Conservation (phyloP, 495 filamentous ascomycete species). For the Xylaria telfairii region DNA sequence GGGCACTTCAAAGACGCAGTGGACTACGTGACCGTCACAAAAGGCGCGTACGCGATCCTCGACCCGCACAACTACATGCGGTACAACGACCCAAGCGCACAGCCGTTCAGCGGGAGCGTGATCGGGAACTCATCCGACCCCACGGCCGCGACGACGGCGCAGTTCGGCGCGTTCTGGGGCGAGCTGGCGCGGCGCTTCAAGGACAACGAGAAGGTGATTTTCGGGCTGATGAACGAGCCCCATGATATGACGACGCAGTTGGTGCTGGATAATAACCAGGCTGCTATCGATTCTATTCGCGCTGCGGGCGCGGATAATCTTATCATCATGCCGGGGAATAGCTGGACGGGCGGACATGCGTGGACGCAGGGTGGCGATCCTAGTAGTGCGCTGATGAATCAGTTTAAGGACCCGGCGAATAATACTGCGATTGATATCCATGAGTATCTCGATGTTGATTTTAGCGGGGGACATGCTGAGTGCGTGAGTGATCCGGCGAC, state of each 20-base stretch:
- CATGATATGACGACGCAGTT: constrained; percentile 57
- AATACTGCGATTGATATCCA: constrained; percentile 61
- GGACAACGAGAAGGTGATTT: constrained; percentile 58
- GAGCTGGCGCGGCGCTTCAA: constrained; percentile 56
- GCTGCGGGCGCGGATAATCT: constrained; percentile 49
- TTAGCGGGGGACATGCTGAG: constrained; percentile 48
- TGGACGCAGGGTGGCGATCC: constrained; percentile 56
- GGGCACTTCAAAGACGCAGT: constrained; percentile 54
- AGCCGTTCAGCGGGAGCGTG: constrained; percentile 56
- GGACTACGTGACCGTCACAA: constrained; percentile 58
- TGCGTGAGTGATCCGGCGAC: constrained; percentile 47
- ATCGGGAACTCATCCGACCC: constrained; percentile 55
- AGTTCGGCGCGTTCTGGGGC: constrained; percentile 60
- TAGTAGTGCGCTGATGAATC: constrained; percentile 48
- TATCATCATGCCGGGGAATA: constrained; percentile 57
- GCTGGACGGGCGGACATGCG: constrained; percentile 55
- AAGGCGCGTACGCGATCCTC: constrained; percentile 57
- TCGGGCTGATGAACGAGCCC: constrained; percentile 57
- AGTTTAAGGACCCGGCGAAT: constrained; percentile 52
- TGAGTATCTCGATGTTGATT: constrained; percentile 60
- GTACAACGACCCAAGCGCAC: constrained; percentile 58
- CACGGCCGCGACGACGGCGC: constrained; percentile 52
- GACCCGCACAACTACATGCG: constrained; percentile 65
- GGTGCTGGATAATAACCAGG: constrained; percentile 56
- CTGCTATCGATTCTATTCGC: constrained; percentile 57